A percentile compares a stretch with the other conserved stretches of the same genome.
phyloP scores from a whole-genome alignment of 306 rosid species.

The Prunus fruticosa region DNA sequence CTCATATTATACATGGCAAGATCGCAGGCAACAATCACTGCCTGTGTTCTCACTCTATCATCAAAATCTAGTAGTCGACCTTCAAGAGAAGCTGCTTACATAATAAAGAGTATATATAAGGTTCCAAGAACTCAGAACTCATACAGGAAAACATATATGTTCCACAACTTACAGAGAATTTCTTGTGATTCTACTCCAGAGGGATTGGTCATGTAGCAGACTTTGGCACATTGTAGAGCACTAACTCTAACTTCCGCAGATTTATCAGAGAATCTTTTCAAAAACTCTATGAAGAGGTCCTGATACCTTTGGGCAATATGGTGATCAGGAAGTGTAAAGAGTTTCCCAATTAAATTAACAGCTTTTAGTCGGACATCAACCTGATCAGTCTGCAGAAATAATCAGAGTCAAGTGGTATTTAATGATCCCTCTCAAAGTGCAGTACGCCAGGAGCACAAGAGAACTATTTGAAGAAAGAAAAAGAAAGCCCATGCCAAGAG shows the following conservation, averaged over 20 bases:
- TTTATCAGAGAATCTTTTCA: conserved; percentile 83
- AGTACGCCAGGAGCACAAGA: not conserved
- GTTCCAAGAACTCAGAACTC: conserved; percentile 17
- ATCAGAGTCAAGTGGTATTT: conserved; percentile 19
- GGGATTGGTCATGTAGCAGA: conserved; percentile 55
- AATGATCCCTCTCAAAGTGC: conserved; percentile 4
- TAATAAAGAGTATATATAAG: conserved; percentile 20
- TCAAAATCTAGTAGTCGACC: conserved; percentile 70
- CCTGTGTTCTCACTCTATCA: conserved; percentile 84
- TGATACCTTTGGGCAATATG: conserved; percentile 55
- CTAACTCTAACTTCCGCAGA: conserved; percentile 82
- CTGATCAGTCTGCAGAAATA: conserved; percentile 71
- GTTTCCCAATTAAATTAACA: conserved; percentile 79
- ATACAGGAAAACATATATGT: conserved; percentile 8
- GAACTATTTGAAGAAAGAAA: not conserved
- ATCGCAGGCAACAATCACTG: conserved; percentile 83
- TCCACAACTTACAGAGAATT: conserved; percentile 64
- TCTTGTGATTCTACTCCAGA: conserved; percentile 53
- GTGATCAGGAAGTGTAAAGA: conserved; percentile 64
- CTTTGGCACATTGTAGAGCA: conserved; percentile 77
- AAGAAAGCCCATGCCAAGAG: not conserved
- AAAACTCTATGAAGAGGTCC: conserved; percentile 71
- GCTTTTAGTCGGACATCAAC: conserved; percentile 93
- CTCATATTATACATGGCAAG: conserved; percentile 61
- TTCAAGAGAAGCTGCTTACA: conserved; percentile 71